Base-by-base conservation (phyloP, 257 asterid genomes). In the Voacanga thouarsii region DNA sequence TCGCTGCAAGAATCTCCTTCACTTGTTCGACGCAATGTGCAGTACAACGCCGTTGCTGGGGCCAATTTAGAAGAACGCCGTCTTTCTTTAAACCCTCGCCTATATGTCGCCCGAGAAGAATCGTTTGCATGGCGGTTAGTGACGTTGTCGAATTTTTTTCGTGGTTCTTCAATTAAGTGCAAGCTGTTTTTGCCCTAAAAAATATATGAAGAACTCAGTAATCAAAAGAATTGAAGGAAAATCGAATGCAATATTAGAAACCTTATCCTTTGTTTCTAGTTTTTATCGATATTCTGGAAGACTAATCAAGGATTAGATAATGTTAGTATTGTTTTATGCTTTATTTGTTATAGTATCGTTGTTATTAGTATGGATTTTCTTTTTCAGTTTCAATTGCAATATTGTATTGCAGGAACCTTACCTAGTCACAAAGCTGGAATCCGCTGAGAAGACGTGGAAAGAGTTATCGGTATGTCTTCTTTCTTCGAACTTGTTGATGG, bases 401-500 rank as follows among this genome's bases (percentile, higher is more conserved):
- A 86, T 72, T 89, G 87, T n/a, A 81, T 72, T 89, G 87, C 77
- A 96, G 99, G 97, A 96, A 81, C 97, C 98, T 43, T 89, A 93
- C 83, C 70, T 96, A 60, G 92, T 96, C 83, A 78, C 92, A 56
- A 96, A 96, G 86, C 73, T 96, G 87, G 99, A 93, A 79, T 96
- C 98, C 30, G 97, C 98, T 15, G 98, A 93, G 90, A 92, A 85
- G 87, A 96, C 97, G 57, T 96, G 97, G 97, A 92, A 88, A 79
- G 97, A 96, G 61, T 84, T 95, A 82, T 93, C 99, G 97, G 99
- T 95, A 89, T 59, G 88, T 59, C 5, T 80, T 51, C 43, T 41
- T 24, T 9, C 61, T 45, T 49, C 0, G 45, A 39, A 65, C 9
- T 49, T 12, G 21, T 37, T 37, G 72, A 7, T 12, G 26, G 18